Percentiles rank a stretch among this genome's conserved stretches.
Evolutionary conservation across 306 rosid genomes (phyloP).

Genomic region (Medicago ruthenica): DNA sequence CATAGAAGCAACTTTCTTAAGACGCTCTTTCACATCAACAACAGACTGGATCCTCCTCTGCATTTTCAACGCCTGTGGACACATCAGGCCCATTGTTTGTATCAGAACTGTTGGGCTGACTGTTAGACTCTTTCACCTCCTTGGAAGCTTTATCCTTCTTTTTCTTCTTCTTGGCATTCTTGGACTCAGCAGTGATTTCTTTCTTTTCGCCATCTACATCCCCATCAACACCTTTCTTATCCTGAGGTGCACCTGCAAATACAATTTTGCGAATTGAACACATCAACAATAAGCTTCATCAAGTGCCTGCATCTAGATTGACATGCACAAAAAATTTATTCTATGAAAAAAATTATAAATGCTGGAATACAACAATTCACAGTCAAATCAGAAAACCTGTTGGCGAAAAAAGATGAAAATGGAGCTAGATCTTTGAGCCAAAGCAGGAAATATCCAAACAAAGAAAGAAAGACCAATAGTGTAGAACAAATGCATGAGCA

Average conservation of each 20-base stretch:
- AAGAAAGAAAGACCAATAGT: background rate
- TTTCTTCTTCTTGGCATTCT: slow-evolving; percentile 85
- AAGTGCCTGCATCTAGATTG: slow-evolving; percentile 2
- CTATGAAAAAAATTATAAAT: background rate
- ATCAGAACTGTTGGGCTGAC: slow-evolving; percentile 60
- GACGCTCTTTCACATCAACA: slow-evolving; percentile 81
- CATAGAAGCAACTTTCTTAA: slow-evolving; percentile 71
- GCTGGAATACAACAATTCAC: slow-evolving; percentile 1
- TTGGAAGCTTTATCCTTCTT: slow-evolving; percentile 86
- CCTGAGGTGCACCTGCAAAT: slow-evolving; percentile 59
- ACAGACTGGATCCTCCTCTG: slow-evolving; percentile 72
- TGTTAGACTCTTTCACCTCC: slow-evolving; percentile 76
- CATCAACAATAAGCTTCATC: slow-evolving; percentile 8
- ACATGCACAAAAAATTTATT: background rate
- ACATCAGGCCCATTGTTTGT: slow-evolving; percentile 53
- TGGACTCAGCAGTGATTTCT: slow-evolving; percentile 67
- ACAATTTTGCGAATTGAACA: slow-evolving; percentile 33
- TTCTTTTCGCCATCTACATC: slow-evolving; percentile 75
- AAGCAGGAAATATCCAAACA: background rate
- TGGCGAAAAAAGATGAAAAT: background rate
- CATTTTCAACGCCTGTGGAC: slow-evolving; percentile 51
- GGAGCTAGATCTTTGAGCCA: background rate
- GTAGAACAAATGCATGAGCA: background rate
- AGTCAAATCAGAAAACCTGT: background rate
- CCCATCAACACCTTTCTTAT: slow-evolving; percentile 55